Base-by-base conservation (phyloP, 371 early-diverging fungal genomes). In the Mucor irregularis region DNA sequence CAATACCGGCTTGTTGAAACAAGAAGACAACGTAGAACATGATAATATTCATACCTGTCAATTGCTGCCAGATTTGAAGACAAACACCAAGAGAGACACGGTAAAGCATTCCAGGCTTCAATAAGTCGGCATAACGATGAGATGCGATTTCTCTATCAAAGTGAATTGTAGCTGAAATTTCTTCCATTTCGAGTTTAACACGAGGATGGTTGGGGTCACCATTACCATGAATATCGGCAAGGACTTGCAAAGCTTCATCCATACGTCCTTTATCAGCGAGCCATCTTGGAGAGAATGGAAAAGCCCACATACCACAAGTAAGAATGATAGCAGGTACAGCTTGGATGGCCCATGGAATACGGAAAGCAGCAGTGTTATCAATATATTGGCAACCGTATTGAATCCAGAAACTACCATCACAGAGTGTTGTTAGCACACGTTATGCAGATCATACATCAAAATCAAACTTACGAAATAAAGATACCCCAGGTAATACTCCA, bases 281-380 rank as follows among this genome's bases (percentile, higher is more conserved):
- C 85, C 85, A 85, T 30, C 85, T 79, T 31, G 58, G 61, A 43
- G 61, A 61, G 25, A 25, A 49, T 14, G 58, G 66, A 17, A 66
- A 53, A 61, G 87, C 71, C 58, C 82, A 61, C 71, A 89, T 85
- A 54, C 89, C 75, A 44, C 66, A 4, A 16, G 87, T 57, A 24
- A 96, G 78, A 30, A 93, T 69, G 14, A 81, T 30, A 35, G 89
- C 89, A 31, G 93, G 93, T n/a, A 90, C 76, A 28, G 84, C 68
- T 68, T 97, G 96, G 34, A 94, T 58, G 46, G 83, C 92, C 66
- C 94, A 82, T 4, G 94, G 89, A 35, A 89, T 69, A 51, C 95
- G 84, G 89, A 90, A 95, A 30, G 86, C 74, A 26, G 80, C 77
- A 35, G 78, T 56, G 28, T 22, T 60, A 0, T 30, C 2, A 16